Evolutionary conservation across 2,329 filamentous ascomycete species (phyloP), one percentile per base, ranked within the genome.

Genomic region (Fonsecaea pedrosoi): DNA sequence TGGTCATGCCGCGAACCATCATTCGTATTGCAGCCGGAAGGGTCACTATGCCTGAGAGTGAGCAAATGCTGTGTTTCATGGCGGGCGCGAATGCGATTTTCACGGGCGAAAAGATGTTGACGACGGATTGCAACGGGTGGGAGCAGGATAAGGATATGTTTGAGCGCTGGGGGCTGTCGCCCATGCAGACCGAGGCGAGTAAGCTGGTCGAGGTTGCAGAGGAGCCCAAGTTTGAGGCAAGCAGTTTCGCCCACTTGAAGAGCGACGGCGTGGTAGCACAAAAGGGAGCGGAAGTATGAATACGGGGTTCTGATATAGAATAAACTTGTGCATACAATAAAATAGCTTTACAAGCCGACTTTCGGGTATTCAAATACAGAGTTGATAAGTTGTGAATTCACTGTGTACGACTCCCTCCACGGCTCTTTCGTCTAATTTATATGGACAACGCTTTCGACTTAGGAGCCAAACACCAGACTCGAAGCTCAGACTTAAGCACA

Each of bases 31-130:
- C 93, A 0, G 93, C 93, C 0, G 93, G 93, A 2, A 84, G 93
- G 55, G 93, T 92, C 77, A 91, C 89, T 12, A 90, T 97, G 86
- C 85, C 87, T 3, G 93, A 97, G 80, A 92, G 95, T 79, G 90
- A 96, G 82, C 93, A 97, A 80, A 89, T 92, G 13, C 77, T 94
- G 71, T 96, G 92, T 79, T 97, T 96, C 81, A 89, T 92, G 86
- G 92, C 92, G 0, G 93, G 93, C 13, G 93, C 93, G 0, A 97
- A 97, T 74, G 93, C 93, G n/a, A 90, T 97, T 38, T 97, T 97
- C 76, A 97, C 93, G 0, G 93, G 93, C 8, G 93, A 97, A 82
- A 96, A 94, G 84, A 96, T 97, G 93, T 78, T 96, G 79, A 97
- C 93, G 4, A 97, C 93, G 0, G 91, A 93, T 65, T 96, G 92